Base-by-base conservation (phyloP, 2,329 filamentous ascomycete species). In the Dactylellina sp. region DNA sequence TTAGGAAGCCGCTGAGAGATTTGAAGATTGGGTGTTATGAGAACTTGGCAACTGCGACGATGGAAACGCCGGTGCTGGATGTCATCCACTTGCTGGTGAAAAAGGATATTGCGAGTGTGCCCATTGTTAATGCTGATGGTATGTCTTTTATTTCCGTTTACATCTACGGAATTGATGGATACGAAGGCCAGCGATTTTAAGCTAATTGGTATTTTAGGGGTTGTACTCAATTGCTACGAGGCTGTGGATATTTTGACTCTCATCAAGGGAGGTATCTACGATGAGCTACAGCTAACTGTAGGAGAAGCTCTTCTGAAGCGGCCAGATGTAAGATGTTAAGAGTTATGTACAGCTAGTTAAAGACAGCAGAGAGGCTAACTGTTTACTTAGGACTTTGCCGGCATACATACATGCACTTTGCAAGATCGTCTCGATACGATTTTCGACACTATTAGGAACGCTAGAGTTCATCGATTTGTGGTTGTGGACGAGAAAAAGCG, bases 181-280 rank as follows among this genome's bases (percentile, higher is more conserved):
- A 25, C 18, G n/a, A 40, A 55, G n/a, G n/a, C n/a, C n/a, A 14
- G 11, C 16, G 39, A 4, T 39, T 16, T n/a, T n/a, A n/a, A n/a
- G n/a, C n/a, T n/a, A n/a, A n/a, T n/a, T n/a, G n/a, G n/a, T n/a
- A n/a, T n/a, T 4, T 32, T 32, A 87, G 88, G 87, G 56, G 84
- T 87, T 32, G 88, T 99, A 0, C 87, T 98, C 76, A 99, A 99
- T 79, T 93, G 98, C 9, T 99, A 99, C 79, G 96, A 99, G 83
- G 92, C 95, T 1, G 93, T 99, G 56, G 95, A 99, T 81, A 93
- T 99, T 74, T 97, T 99, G 77, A 90, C 93, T 0, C 89, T 97
- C 78, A 96, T 99, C 82, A 96, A 96, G 82, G 93, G 92, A 20
- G 93, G 93, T 18, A 89, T 89, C 37, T 98, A 98, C 79, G 95